A percentile compares a stretch with the other conserved stretches of the same genome.
These are phyloP conservation scores for Aspergillus indologenus DNA, from an alignment of 495 filamentous ascomycete genomes.

Conservation along the genomic window DNA sequence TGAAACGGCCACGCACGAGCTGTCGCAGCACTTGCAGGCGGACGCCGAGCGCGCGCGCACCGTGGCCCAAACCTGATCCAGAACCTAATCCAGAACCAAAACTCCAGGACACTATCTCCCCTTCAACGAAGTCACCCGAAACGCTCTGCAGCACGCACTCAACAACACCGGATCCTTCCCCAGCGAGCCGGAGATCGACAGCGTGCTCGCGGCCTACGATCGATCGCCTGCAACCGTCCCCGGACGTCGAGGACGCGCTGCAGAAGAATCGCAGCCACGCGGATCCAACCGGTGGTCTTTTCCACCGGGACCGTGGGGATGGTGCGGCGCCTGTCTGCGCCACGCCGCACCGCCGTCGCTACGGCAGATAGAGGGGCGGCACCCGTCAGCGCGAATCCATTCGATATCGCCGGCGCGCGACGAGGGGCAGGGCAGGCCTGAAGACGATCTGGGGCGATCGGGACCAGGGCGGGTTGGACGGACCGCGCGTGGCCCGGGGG, in stretches of 20 bases:
- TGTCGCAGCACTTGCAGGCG: constrained; percentile 49
- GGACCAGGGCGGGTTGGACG: constrained; percentile 39
- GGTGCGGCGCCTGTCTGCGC: constrained; percentile 58
- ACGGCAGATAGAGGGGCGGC: no score
- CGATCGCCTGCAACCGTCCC: constrained; percentile 64
- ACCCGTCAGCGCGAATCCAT: constrained; percentile 77
- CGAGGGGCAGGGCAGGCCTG: constrained; percentile 42
- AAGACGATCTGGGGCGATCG: constrained; percentile 70
- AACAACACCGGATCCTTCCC: constrained; percentile 51
- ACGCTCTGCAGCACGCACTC: constrained; percentile 62
- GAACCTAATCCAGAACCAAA: no score
- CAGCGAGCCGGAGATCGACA: constrained; percentile 33
- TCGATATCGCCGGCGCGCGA: constrained; percentile 63
- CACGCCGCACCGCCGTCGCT: constrained; percentile 54
- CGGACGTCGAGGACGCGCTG: constrained; percentile 60
- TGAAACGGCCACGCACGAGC: constrained; percentile 57
- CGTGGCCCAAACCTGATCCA: constrained; percentile 55
- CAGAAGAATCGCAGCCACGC: constrained; percentile 35
- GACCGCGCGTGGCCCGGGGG: constrained; percentile 29
- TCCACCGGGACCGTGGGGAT: constrained; percentile 69
- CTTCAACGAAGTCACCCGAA: constrained; percentile 63
- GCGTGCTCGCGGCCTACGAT: constrained; percentile 66
- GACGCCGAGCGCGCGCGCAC: constrained; percentile 45
- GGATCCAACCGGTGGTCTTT: constrained; percentile 60
- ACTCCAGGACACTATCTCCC: constrained; percentile 57